Evolutionary conservation across 176 grass and related monocot species (phyloP), one percentile per base, ranked within the genome.

Genomic region (Juncus effusus): DNA sequence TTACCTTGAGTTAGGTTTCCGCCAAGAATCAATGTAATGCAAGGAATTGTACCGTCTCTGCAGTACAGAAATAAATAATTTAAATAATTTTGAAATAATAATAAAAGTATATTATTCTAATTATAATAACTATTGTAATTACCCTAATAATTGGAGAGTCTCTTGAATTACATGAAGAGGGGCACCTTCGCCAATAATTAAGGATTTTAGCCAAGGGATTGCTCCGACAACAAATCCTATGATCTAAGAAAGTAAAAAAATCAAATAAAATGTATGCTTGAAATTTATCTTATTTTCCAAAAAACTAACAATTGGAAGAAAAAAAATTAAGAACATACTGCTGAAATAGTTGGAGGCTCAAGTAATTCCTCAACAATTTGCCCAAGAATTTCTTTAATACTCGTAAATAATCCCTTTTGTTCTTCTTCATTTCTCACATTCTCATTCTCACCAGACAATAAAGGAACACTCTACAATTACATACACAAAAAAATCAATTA

Each of bases 11-110:
- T 89, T 19, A 97, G 64, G 75, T 97, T 97, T 62, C 93, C 93
- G 13, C 88, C 93, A 7, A 97, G 72, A 74, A 97, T 97, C 6
- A 97, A 85, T 57, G 82, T 92, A 74, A 92, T 82, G 64, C 88
- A 88, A 64, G 94, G 94, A 55, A 97, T 80, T 2, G 88, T 86
- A 16, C 85, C 94, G 45, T 86, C 28, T 3, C 94, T 97, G 88
- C 60, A 80, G 67, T 60, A 3, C 1, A 15, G 4, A 54, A 10
- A 38, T 16, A 40, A 54, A 49, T 6, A 6, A 10, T 6, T 60
- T 4, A 61, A 2, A 61, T 4, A n/a, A 54, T 2, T 16, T 35
- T 44, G 60, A 69, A 60, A 16, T 36, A 16, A 13, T 2, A 28
- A 28, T 28, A 28, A 28, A 28, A 28, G 19, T 28, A 28, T 28